Evolutionary conservation across 1,139 yeast species (phyloP).

Genomic region (Spencermartinsiella ligniputridi): DNA sequence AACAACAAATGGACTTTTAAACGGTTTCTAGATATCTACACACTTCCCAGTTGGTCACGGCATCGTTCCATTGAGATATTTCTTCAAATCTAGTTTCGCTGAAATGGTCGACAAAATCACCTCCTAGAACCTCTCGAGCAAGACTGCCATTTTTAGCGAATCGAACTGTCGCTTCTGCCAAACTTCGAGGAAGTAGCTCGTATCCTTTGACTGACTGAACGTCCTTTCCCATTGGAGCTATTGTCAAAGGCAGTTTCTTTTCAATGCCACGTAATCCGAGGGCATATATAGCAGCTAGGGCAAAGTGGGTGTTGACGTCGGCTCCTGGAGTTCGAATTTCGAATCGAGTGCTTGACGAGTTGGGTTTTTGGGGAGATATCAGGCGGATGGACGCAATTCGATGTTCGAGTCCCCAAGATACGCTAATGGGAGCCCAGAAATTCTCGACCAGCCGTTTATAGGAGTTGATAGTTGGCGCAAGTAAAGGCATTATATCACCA

Average conservation of each 20-base stretch:
- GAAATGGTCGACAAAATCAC: constrained; percentile 35
- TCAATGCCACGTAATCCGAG: constrained; percentile 34
- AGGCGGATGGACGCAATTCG: constrained; percentile 36
- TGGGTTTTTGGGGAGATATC: constrained; percentile 30
- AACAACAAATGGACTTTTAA: constrained; percentile 11
- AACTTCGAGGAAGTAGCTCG: constrained; percentile 29
- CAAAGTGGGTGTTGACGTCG: constrained; percentile 36
- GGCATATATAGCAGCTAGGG: constrained; percentile 35
- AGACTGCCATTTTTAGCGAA: constrained; percentile 28
- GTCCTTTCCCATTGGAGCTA: constrained; percentile 31
- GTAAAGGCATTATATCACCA: constrained; percentile 35
- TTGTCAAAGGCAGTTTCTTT: constrained; percentile 25
- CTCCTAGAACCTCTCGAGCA: constrained; percentile 35
- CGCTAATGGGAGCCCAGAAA: constrained; percentile 39
- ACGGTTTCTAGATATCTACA: constrained; percentile 35
- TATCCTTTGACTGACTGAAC: constrained; percentile 16
- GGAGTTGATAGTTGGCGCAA: constrained; percentile 37
- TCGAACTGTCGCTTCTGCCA: constrained; percentile 29
- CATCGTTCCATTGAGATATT: constrained; percentile 30
- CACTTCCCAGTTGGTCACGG: constrained; percentile 38
- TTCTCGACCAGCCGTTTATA: constrained; percentile 38
- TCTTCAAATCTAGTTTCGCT: constrained; percentile 35
- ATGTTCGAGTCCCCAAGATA: constrained; percentile 38
- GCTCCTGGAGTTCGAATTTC: constrained; percentile 39
- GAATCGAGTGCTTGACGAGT: constrained; percentile 32